Percentiles rank a stretch among this genome's conserved stretches.
These are phyloP conservation scores for Kodamaea nitidulidarum DNA, from an alignment of 805 yeast species.

Conservation along the genomic window DNA sequence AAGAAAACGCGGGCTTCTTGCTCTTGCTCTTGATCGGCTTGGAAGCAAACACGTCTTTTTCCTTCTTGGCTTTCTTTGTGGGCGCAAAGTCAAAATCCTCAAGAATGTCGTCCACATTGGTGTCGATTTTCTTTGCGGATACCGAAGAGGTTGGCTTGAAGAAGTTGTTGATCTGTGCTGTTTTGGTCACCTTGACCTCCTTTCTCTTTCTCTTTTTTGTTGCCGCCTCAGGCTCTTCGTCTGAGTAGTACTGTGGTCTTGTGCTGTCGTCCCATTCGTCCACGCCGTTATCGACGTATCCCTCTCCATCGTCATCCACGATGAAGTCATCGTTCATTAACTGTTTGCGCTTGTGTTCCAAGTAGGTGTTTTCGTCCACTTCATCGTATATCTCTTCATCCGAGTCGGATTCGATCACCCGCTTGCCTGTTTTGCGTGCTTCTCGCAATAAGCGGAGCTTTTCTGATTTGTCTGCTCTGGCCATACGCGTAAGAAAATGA, in stretches of 20 bases:
- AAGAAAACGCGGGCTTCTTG: conserved; percentile 22
- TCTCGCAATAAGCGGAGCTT: conserved; percentile 61
- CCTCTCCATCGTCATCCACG: conserved; percentile 90
- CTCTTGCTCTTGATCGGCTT: conserved; percentile 16
- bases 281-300: conserved; percentile 89
- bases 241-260: conserved; percentile 51
- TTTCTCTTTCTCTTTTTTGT: conserved; percentile 21
- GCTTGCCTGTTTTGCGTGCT: conserved; percentile 58
- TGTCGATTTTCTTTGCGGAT: conserved; percentile 37
- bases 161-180: conserved; percentile 50
- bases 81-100: conserved; percentile 43
- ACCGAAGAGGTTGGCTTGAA: conserved; percentile 40
- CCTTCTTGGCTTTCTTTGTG: conserved; percentile 14
- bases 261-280: conserved; percentile 76
- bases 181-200: conserved; percentile 35
- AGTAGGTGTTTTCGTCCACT: conserved; percentile 74
- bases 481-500: conserved; percentile 17
- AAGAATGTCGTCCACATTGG: conserved; percentile 62
- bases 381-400: conserved; percentile 70
- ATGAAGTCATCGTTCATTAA: conserved; percentile 88
- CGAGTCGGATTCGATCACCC: conserved; percentile 34
- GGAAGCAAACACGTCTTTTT: conserved; percentile 14
- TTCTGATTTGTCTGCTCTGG: conserved; percentile 33
- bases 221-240: conserved; percentile 42
- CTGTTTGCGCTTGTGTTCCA: conserved; percentile 73